A percentile compares a stretch with the other conserved stretches of the same genome.
phyloP scores from a whole-genome alignment of 257 asterid genomes.

The Fraxinus quadrangulata region DNA sequence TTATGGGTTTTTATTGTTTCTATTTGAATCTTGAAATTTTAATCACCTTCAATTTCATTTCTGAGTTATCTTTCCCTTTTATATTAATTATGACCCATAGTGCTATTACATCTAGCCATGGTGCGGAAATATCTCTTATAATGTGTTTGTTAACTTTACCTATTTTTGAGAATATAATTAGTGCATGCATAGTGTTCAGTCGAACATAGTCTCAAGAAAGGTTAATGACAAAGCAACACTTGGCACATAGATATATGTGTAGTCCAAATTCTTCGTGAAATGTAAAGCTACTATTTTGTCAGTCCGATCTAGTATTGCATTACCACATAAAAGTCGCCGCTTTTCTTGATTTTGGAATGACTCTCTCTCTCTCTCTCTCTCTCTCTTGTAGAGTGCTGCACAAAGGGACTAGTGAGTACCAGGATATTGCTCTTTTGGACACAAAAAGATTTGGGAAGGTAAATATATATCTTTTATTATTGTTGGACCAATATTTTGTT shows the following conservation, averaged over 20 bases:
- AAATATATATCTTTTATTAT: background rate
- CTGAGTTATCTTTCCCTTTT: too few relatives aligned
- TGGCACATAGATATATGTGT: background rate
- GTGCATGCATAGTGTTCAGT: background rate
- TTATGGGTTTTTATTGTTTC: background rate
- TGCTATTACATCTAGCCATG: too few relatives aligned
- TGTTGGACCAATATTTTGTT: background rate
- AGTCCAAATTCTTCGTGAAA: background rate
- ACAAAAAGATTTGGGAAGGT: conserved; percentile 95
- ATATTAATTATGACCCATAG: too few relatives aligned
- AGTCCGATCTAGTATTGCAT: too few relatives aligned
- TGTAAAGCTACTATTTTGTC: too few relatives aligned
- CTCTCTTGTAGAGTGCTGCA: conserved; percentile 60
- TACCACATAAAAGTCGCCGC: too few relatives aligned
- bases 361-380: background rate
- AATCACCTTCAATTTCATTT: too few relatives aligned
- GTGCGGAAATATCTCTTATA: too few relatives aligned
- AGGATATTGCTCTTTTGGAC: conserved; percentile 90
- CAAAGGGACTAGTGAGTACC: conserved; percentile 87
- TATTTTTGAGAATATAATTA: background rate
- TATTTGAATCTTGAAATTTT: background rate
- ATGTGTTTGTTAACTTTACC: background rate
- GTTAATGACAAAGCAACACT: too few relatives aligned
- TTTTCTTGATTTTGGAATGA: background rate
- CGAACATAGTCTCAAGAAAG: background rate